A percentile compares a stretch with the other conserved stretches of the same genome.
phyloP scores from a whole-genome alignment of 2,329 filamentous ascomycete species.

The Coleophoma cylindrospora region DNA sequence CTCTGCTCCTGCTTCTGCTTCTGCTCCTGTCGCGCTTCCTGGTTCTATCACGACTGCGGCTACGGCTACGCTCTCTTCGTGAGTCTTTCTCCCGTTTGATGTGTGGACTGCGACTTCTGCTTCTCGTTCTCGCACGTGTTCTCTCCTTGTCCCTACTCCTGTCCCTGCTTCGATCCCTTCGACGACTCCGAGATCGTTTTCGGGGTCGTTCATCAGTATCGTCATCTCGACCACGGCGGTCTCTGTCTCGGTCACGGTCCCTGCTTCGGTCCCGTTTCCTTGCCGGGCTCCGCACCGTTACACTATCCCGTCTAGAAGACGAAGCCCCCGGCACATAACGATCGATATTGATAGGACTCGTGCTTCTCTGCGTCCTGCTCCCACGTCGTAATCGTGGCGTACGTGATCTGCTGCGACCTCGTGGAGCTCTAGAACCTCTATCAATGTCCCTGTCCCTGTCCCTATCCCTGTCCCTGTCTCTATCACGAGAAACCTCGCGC shows the following conservation, averaged over 20 bases:
- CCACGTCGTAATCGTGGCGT: slow-evolving; percentile 14
- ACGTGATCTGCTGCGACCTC: slow-evolving; percentile 25
- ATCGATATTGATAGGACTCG: slow-evolving; percentile 26
- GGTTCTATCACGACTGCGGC: slow-evolving; percentile 1
- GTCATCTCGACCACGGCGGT: slow-evolving; percentile 9
- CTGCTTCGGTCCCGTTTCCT: background rate
- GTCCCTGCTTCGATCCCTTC: slow-evolving; percentile 12
- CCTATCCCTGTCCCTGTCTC: slow-evolving; percentile 20
- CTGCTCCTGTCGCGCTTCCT: background rate
- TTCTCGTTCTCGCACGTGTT: slow-evolving; percentile 1
- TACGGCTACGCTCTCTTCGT: slow-evolving; percentile 4
- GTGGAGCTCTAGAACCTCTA: slow-evolving; percentile 15
- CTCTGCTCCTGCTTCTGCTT: slow-evolving; percentile 1
- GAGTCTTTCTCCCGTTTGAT: slow-evolving; percentile 14
- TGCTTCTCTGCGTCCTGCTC: slow-evolving; percentile 24
- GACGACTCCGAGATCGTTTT: slow-evolving; percentile 7
- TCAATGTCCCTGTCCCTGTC: slow-evolving; percentile 12
- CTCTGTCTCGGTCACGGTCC: slow-evolving; percentile 5
- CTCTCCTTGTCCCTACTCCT: slow-evolving; percentile 4
- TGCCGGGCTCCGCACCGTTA: slow-evolving; percentile 9
- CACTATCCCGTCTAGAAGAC: slow-evolving; percentile 16
- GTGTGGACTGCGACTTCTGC: slow-evolving; percentile 12
- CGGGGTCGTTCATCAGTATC: slow-evolving; percentile 5
- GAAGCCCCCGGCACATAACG: slow-evolving; percentile 25
- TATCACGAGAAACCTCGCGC: slow-evolving; percentile 24